Base-by-base conservation (phyloP, 2,329 filamentous ascomycete species). In the Furcasterigmium furcatum region DNA sequence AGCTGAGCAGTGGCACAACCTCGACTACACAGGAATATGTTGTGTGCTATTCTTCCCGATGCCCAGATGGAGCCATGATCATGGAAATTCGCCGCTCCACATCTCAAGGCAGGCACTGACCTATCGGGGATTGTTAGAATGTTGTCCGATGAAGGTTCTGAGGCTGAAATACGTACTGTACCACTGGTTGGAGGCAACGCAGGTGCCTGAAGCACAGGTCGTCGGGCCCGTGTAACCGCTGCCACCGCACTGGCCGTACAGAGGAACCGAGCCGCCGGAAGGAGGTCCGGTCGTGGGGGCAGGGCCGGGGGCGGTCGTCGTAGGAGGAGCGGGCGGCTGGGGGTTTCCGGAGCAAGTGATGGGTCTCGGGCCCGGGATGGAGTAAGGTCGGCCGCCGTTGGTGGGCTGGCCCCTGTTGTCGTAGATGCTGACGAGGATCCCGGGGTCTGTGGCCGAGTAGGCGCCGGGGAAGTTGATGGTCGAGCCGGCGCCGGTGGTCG, bases 331-430 rank as follows among this genome's bases (percentile, higher is more conserved):
- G 25, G 32, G 19, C 24, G 21, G 8, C 35, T 22, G 20, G n/a
- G 41, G 19, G 34, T 16, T 36, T 16, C 34, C 34, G 4, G 34
- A 50, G 29, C 48, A 50, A 14, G 39, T 47, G 29, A 48, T 39
- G 2, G 44, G 42, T 4, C 38, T 16, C 3, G 64, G 63, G 3
- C 65, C 65, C n/a, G 65, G 65, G 44, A 67, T 65, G 18, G 45
- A 46, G 53, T 68, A 68, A 9, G 55, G 10, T 18, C 59, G 52
- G 10, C 62, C 62, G 40, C 48, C 48, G 39, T 48, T 48, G 48
- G 55, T 58, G 4, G 63, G 56, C 36, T 52, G 46, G 32, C 63
- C 63, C 24, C 39, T 47, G 44, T 34, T 52, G 44, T 59, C 38
- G 35, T 63, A 61, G 47, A 64, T 63, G 51, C 63, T 59, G 51